Base-by-base conservation (phyloP, 768 basidiomycete species). In the Boletus sensibilis region DNA sequence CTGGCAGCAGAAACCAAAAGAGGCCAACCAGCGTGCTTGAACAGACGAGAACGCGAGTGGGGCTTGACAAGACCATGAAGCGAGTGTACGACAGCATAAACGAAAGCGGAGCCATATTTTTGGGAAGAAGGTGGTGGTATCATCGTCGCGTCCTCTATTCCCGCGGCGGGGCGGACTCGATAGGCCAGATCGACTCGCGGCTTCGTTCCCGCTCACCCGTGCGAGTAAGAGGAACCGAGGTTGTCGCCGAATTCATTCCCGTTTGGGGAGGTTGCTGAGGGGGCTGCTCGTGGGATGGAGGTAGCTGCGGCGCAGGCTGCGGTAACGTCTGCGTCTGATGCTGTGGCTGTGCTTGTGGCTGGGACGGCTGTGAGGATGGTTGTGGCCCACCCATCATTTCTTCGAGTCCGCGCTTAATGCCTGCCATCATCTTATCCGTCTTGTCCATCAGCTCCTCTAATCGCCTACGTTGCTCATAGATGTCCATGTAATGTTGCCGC, bases 401-500 rank as follows among this genome's bases (percentile, higher is more conserved):
- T 52, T 92, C 90, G 63, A 93, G 75, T 23, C 84, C 87, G 61
- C 85, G 79, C 76, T 84, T 84, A 67, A 93, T 75, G 23, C 85
- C 83, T 37, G 74, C 78, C 79, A 93, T 84, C 74, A 93, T 71
- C 68, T 80, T 73, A 52, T 92, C 87, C 63, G 90, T 93, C 73
- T 78, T 82, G 61, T 85, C 81, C 56, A 91, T 71, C 83, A 93
- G 78, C 67, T 89, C 89, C 71, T 90, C 82, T 74, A 88, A 75
- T 68, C 79, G 75, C 64, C 74, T 75, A 71, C 84, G 83, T 66
- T 88, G 80, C 63, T 86, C 83, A 5, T 75, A 72, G 52, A 94
- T 76, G 64, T 86, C 80, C 20, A 72, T 63, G 63, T 89, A 91
- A 68, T 92, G 91, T 53, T 83, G 75, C 70, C 87, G 87, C 59